Base-by-base conservation (phyloP, 805 yeast genomes). In the Peterozyma xylosa region DNA sequence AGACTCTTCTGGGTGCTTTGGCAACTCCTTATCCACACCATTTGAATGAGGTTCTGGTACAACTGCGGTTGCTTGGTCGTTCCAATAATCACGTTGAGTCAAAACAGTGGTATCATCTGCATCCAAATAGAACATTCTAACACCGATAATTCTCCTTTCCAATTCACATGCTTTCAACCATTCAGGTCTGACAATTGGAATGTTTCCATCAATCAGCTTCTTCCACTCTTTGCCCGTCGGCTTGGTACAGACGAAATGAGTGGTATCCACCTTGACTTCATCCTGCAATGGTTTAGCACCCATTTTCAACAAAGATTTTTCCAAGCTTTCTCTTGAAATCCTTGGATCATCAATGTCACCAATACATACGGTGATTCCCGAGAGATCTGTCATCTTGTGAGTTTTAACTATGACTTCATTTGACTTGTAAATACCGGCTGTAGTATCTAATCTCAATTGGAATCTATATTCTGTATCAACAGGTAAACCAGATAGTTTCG, bases 151-250 rank as follows among this genome's bases (percentile, higher is more conserved):
- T 56, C 96, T 68, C 53, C 93, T 78, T 57, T 90, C 97, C 37
- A 73, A 62, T 54, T 86, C 95, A 67, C 98, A 93, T 0, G 97
- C 96, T 62, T 85, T 83, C 45, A 93, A 68, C 98, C 98, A 93
- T 60, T 93, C 97, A 0, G 99, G 98, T 60, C 96, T 76, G 27
- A 93, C 90, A 35, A 93, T 77, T 2, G 99, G 99, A 45, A 93
- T 88, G 58, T 89, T 93, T 67, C 79, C 76, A 42, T 83, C 89
- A 48, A 74, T 72, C 1, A 98, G 99, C 58, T 79, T 82, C 49
- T 80, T 71, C 66, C 77, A 85, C 14, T 81, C 72, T 42, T 68
- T 63, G n/a, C 87, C 88, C 36, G 68, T 67, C 40, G 80, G 80
- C 16, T 76, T 72, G 13, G 95, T 82, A 49, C 85, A 75, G n/a